phyloP scores from a whole-genome alignment of 139 green algal genomes.

The Trebouxia sp. region DNA sequence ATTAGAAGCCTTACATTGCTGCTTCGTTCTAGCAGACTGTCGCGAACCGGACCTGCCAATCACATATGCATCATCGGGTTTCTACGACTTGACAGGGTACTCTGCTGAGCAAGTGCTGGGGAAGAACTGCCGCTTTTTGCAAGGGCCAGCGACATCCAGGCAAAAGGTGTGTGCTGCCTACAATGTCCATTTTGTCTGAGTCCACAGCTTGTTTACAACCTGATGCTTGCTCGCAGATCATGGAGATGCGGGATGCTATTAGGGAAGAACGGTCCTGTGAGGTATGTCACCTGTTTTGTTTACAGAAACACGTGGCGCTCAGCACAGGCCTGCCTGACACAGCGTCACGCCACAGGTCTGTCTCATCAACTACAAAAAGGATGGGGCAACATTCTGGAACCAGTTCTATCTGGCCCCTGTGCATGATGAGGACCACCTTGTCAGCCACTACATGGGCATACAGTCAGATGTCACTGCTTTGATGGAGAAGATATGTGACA shows the following conservation, averaged over 20 bases:
- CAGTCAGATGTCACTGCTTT: slow-evolving; percentile 68
- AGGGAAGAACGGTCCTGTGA: slow-evolving; percentile 44
- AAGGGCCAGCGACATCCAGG: slow-evolving; percentile 48
- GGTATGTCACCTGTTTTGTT: not conserved
- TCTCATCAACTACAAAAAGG: slow-evolving; percentile 72
- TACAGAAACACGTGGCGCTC: not conserved
- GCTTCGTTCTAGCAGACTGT: slow-evolving; percentile 15
- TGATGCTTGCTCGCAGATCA: slow-evolving; percentile 14
- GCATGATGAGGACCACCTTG: slow-evolving; percentile 36
- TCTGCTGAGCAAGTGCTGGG: slow-evolving; percentile 58
- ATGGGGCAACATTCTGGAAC: slow-evolving; percentile 55
- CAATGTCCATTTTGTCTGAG: not conserved
- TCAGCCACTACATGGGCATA: slow-evolving; percentile 77
- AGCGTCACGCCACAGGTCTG: slow-evolving; percentile 34
- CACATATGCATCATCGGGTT: slow-evolving; percentile 35
- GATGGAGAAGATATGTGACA: not conserved
- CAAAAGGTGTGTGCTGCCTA: slow-evolving; percentile 22
- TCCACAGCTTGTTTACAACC: not conserved
- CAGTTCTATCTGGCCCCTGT: slow-evolving; percentile 44
- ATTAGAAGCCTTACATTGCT: not conserved
- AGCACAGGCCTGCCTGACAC: not conserved
- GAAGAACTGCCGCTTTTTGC: slow-evolving; percentile 73
- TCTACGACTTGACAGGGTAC: slow-evolving; percentile 64
- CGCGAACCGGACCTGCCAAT: slow-evolving; percentile 1
- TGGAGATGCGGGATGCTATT: slow-evolving; percentile 54